Evolutionary conservation across 768 basidiomycete genomes (phyloP).

Genomic region (Mycena galericulata): DNA sequence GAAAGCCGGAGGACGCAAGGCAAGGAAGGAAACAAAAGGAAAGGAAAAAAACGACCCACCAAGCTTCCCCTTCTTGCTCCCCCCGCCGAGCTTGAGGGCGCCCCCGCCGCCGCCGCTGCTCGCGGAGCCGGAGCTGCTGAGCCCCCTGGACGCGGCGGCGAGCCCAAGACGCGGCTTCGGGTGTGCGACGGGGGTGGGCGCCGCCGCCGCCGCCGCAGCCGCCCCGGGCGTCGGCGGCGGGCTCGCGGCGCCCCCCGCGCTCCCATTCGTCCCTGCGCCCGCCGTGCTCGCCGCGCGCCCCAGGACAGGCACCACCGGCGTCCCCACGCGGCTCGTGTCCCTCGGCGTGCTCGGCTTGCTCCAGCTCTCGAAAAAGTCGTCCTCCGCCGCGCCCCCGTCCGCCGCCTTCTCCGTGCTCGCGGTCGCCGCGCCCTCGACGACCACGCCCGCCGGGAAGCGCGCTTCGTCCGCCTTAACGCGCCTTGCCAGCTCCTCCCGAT

Average conservation of each 20-base stretch:
- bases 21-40: background rate
- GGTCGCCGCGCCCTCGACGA: conserved; percentile 83
- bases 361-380: conserved; percentile 98
- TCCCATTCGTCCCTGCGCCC: conserved; percentile 15
- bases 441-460: conserved; percentile 81
- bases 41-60: conserved; percentile 11
- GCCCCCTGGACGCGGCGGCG: conserved; percentile 25
- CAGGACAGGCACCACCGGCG: conserved; percentile 29
- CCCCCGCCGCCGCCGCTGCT: conserved; percentile 25
- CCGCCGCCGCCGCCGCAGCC: no score
- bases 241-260: background rate
- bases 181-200: conserved; percentile 47
- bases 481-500: conserved; percentile 90
- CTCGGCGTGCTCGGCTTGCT: conserved; percentile 83
- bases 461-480: conserved; percentile 81
- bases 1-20: background rate
- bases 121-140: conserved; percentile 26
- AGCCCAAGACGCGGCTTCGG: conserved; percentile 43
- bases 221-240: conserved; percentile 48
- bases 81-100: conserved; percentile 31
- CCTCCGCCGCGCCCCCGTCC: conserved; percentile 60
- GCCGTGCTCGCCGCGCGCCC: conserved; percentile 20
- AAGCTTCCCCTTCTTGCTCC: conserved; percentile 37
- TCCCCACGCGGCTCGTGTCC: conserved; percentile 36
- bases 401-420: conserved; percentile 55